phyloP scores from a whole-genome alignment of 495 filamentous ascomycete genomes.

The Trypethelium eluteriae region DNA sequence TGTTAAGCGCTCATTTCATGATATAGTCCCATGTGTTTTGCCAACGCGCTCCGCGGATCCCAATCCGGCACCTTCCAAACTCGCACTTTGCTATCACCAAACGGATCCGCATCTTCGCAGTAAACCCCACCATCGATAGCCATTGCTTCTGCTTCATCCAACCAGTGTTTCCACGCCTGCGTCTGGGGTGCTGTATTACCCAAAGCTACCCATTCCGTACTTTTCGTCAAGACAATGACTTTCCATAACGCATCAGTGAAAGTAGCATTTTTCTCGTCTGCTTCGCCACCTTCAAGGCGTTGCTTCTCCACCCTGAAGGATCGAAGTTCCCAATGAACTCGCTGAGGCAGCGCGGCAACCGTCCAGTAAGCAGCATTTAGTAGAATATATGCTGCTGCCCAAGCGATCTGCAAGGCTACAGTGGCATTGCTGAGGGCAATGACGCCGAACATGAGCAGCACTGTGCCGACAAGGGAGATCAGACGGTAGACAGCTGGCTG shows the following conservation, averaged over 20 bases:
- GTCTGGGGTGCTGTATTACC: conserved; percentile 37
- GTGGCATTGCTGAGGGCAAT: conserved; percentile 41
- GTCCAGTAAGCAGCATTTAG: conserved; percentile 42
- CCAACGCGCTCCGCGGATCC: not conserved
- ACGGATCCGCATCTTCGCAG: not conserved
- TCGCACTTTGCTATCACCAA: not conserved
- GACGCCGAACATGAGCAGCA: conserved; percentile 44
- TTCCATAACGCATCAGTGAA: conserved; percentile 43
- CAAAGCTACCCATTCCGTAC: conserved; percentile 33
- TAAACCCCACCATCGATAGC: not conserved
- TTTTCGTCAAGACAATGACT: conserved; percentile 37
- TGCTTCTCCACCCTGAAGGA: conserved; percentile 33
- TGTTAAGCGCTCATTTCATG: not conserved
- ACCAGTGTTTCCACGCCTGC: conserved; percentile 37
- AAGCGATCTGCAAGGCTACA: conserved; percentile 37
- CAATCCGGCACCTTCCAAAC: not conserved
- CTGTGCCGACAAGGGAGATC: conserved; percentile 39
- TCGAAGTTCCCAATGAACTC: conserved; percentile 38
- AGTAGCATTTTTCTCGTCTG: conserved; percentile 25
- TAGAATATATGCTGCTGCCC: conserved; percentile 40
- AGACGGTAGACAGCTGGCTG: conserved; percentile 34
- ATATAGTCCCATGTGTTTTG: not conserved
- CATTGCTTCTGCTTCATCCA: conserved; percentile 28
- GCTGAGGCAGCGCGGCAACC: conserved; percentile 38
- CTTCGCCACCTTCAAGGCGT: conserved; percentile 26